phyloP scores from a whole-genome alignment of 441 rosid species.

The Theobroma grandiflorum region DNA sequence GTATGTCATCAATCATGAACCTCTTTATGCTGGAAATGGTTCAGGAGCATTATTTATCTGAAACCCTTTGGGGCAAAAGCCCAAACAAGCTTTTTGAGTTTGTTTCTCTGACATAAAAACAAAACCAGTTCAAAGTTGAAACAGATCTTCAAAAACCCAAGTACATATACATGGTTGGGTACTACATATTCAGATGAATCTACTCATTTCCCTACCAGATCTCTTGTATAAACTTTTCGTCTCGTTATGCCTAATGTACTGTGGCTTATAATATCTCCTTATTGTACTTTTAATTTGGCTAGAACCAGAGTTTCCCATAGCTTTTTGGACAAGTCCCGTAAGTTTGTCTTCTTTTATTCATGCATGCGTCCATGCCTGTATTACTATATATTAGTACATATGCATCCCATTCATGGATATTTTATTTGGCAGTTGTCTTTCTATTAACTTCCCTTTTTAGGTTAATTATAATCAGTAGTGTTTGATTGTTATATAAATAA shows the following conservation, averaged over 20 bases:
- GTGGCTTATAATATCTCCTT: background rate
- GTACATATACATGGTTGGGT: background rate
- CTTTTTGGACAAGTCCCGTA: conserved; percentile 3
- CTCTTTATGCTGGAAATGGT: background rate
- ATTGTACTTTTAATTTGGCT: background rate
- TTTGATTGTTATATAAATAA: background rate
- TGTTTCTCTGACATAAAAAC: background rate
- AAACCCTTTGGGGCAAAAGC: background rate
- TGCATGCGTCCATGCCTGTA: background rate
- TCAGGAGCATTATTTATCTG: background rate
- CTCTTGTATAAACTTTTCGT: background rate
- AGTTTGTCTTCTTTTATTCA: background rate
- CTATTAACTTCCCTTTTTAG: background rate
- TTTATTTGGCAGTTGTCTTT: background rate
- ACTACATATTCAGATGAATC: background rate
- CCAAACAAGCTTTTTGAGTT: background rate
- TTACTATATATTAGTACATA: background rate
- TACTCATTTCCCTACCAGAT: background rate
- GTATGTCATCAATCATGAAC: background rate
- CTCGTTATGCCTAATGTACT: too few relatives aligned
- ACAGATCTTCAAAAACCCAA: background rate
- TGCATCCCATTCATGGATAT: too few relatives aligned
- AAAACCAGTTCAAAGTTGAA: background rate
- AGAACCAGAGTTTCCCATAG: background rate
- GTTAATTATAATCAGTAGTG: too few relatives aligned